Evolutionary conservation across 2,329 filamentous ascomycete species (phyloP), one percentile per base, ranked within the genome.

Genomic region (Cercospora sp.): DNA sequence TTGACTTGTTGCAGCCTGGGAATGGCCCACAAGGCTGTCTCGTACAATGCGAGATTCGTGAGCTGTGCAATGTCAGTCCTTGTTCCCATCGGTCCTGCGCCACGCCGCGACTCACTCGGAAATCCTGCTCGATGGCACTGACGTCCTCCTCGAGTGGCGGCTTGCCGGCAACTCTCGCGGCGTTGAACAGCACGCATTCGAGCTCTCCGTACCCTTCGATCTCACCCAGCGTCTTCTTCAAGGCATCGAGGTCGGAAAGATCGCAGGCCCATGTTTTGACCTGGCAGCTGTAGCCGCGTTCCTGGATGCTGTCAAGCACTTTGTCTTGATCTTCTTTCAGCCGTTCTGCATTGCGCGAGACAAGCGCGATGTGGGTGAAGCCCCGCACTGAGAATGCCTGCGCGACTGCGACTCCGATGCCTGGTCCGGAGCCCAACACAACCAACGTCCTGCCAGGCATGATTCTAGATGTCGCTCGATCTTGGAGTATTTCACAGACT

Each of bases 101-200:
- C 20, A 53, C 45, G n/a, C 31, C 45, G 12, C 28, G n/a, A 31
- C 30, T 67, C 73, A 86, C 84, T 73, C 81, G 82, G 63, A 86
- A 82, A 65, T 87, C 85, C 62, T 81, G 78, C 30, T 85, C 76
- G 9, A 87, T 81, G 16, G 84, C 81, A 53, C 81, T 77, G 1
- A 83, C 78, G 2, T 72, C 73, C 60, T 82, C 81, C 36, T 80
- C 77, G 6, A 86, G 74, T 0, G 84, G 76, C 3, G 78, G 75
- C 26, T 79, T 81, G 0, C 80, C 78, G 6, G 78, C 78, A 1
- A 87, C 82, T 0, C 82, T 75, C 3, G 85, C 85, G 0, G 85
- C 84, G 70, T 87, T 87, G 78, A 83, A 87, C 53, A 85, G 80
- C 3, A 87, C 78, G 23, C 82, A 82, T 58, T 85, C 82, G 1